Percentiles rank a stretch among this genome's conserved stretches.
phyloP scores from a whole-genome alignment of 2,329 filamentous ascomycete species.

The Cladophialophora chaetospira region DNA sequence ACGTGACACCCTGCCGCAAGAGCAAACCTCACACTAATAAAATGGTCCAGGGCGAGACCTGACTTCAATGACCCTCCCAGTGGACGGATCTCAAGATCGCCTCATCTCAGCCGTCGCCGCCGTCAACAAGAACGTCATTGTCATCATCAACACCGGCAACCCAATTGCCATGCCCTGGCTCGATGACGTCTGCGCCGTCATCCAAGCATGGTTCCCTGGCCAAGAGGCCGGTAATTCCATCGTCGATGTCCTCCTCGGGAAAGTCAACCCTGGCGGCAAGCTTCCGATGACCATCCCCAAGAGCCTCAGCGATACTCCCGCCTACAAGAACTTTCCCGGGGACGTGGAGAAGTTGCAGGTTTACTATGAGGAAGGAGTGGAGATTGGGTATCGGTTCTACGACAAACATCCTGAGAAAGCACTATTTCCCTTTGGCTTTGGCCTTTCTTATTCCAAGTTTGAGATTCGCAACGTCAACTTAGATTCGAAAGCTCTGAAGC shows the following conservation, averaged over 20 bases:
- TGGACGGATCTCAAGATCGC: neutral
- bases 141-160: slow-evolving; percentile 74
- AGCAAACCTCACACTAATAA: too few species aligned
- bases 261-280: slow-evolving; percentile 72
- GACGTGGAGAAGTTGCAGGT: slow-evolving; percentile 66
- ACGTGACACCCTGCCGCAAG: too few species aligned
- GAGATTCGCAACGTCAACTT: neutral
- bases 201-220: slow-evolving; percentile 82
- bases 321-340: slow-evolving; percentile 68
- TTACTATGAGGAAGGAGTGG: slow-evolving; percentile 76
- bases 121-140: slow-evolving; percentile 51
- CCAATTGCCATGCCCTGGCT: slow-evolving; percentile 57
- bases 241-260: slow-evolving; percentile 73
- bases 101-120: slow-evolving; percentile 37
- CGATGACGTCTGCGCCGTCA: slow-evolving; percentile 52
- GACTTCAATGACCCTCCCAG: neutral
- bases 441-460: slow-evolving; percentile 75
- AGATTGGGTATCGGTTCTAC: slow-evolving; percentile 78
- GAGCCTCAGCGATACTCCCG: slow-evolving; percentile 67
- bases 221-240: slow-evolving; percentile 80
- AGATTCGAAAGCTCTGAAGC: neutral
- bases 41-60: too few species aligned
- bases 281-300: slow-evolving; percentile 72
- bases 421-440: slow-evolving; percentile 76
- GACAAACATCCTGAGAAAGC: slow-evolving; percentile 64